Percentiles rank a stretch among this genome's conserved stretches.
Conservation (phyloP, 768 basidiomycete species). For the Trametes elegans region DNA sequence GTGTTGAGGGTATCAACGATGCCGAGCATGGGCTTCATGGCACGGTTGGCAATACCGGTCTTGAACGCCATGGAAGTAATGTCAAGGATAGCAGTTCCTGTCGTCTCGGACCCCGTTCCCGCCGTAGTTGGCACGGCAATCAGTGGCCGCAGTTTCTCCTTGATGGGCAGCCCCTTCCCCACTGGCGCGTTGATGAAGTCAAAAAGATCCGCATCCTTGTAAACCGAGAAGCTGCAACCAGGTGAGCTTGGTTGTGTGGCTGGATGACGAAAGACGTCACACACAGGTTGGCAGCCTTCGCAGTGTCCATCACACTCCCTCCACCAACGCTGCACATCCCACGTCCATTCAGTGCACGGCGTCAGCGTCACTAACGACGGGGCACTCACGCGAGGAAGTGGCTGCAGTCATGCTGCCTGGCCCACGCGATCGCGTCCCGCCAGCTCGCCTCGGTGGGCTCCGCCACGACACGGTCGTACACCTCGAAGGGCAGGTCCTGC, state of each 20-base stretch:
- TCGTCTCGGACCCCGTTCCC: constrained; percentile 94
- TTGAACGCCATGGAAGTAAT: constrained; percentile 92
- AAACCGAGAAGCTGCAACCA: constrained; percentile 70
- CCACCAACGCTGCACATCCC: constrained; percentile 75
- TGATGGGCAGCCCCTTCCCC: constrained; percentile 87
- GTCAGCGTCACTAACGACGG: not conserved
- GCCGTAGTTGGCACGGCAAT: constrained; percentile 82
- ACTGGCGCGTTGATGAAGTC: constrained; percentile 98
- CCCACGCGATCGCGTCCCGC: constrained; percentile 86
- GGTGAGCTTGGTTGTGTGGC: not conserved
- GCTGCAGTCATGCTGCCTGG: constrained; percentile 82
- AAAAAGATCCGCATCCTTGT: constrained; percentile 88
- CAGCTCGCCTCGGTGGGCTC: constrained; percentile 94
- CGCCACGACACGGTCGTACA: constrained; percentile 77
- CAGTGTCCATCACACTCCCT: constrained; percentile 94
- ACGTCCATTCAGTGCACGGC: constrained; percentile 1
- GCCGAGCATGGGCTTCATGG: constrained; percentile 85
- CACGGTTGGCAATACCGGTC: constrained; percentile 92
- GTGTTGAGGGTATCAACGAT: constrained; percentile 87
- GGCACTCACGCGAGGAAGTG: constrained; percentile 83
- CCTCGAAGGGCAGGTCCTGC: constrained; percentile 71
- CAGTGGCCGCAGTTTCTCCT: constrained; percentile 70
- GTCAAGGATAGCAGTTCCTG: constrained; percentile 91
- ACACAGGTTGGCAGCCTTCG: constrained; percentile 91
- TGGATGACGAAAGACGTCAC: constrained; percentile 14